Evolutionary conservation across 371 early-diverging fungal genomes (phyloP).

Genomic region (Chytridium lagenaria): DNA sequence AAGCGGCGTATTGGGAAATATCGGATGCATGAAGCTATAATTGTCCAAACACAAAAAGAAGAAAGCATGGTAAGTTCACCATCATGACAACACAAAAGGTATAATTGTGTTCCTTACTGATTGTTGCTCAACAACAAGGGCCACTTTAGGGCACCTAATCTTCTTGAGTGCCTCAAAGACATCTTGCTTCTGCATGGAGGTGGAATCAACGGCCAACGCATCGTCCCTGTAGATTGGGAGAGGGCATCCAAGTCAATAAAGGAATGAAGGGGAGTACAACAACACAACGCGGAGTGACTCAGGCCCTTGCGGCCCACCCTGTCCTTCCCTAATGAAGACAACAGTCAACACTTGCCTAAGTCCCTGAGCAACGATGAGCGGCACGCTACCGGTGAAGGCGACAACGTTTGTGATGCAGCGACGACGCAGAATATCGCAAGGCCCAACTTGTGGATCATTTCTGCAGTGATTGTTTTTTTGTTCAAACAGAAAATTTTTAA

Average conservation of each 20-base stretch:
- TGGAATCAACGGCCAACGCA: not conserved
- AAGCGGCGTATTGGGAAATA: conserved; percentile 19
- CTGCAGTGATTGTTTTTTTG: no score
- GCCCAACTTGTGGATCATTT: not conserved
- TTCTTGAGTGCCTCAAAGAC: not conserved
- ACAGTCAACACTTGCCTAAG: not conserved
- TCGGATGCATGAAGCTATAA: conserved; percentile 30
- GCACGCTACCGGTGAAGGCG: conserved; percentile 7
- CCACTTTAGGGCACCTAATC: conserved; percentile 19
- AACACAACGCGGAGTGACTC: no score
- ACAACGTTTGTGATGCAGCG: not conserved
- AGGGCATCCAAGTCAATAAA: no score
- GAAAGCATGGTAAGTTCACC: not conserved
- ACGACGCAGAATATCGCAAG: not conserved
- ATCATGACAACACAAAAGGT: not conserved
- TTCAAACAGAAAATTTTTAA: no score
- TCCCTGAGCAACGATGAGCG: conserved; percentile 6
- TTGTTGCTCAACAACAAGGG: conserved; percentile 26
- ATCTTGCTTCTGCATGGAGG: not conserved
- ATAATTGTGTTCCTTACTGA: conserved; percentile 4
- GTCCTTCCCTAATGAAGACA: no score
- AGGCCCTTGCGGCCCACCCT: no score
- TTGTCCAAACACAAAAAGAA: not conserved
- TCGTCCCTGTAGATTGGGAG: not conserved
- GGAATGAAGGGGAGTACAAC: no score